Evolutionary conservation across 139 green algal genomes (phyloP).

Genomic region (Mychonastes homosphaera): DNA sequence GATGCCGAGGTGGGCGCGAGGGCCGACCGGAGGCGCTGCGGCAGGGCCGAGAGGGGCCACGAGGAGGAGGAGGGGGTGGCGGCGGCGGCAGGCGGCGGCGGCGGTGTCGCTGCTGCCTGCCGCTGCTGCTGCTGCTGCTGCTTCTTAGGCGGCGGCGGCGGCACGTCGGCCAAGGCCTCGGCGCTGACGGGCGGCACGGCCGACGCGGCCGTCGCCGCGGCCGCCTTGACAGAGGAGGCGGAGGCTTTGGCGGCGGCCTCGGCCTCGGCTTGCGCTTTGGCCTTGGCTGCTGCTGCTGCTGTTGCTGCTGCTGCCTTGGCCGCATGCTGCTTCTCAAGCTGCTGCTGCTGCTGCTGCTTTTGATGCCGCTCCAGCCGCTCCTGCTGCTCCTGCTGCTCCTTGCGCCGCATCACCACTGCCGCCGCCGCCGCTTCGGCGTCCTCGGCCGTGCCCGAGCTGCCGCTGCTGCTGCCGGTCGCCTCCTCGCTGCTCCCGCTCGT

Average conservation of each 20-base stretch:
- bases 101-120: neutral
- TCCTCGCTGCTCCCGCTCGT: too few relatives aligned
- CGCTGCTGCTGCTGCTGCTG: constrained; percentile 8
- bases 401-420: constrained; percentile 3
- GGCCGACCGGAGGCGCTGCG: neutral
- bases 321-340: neutral
- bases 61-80: too few relatives aligned
- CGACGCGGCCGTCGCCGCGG: neutral
- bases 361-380: constrained; percentile 1
- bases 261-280: neutral
- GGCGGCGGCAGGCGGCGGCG: too few relatives aligned
- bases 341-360: neutral
- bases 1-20: neutral
- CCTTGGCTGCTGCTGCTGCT: constrained; percentile 8
- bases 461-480: neutral
- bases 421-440: too few relatives aligned
- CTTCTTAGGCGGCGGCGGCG: too few relatives aligned
- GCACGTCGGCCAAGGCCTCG: neutral
- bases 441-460: neutral
- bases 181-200: neutral
- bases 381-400: constrained; percentile 6
- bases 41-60: neutral
- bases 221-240: neutral
- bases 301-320: constrained; percentile 5
- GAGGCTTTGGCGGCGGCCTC: neutral